phyloP scores from a whole-genome alignment of 306 rosid genomes.

The Acacia confusa region DNA sequence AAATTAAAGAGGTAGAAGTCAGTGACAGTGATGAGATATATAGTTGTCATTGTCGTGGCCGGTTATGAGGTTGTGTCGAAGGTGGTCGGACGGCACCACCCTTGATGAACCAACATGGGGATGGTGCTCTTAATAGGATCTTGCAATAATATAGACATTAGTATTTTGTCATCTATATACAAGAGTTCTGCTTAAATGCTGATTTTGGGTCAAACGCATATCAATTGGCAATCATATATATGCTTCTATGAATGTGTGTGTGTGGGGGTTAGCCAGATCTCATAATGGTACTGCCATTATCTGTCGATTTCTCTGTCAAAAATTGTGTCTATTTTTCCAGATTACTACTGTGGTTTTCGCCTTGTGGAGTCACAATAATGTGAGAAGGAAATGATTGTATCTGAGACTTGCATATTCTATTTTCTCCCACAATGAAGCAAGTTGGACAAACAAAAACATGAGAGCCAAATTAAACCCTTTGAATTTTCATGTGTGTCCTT shows the following conservation, averaged over 20 bases:
- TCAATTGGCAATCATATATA: slow-evolving; percentile 35
- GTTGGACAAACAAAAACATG: slow-evolving; percentile 33
- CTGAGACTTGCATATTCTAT: neutral
- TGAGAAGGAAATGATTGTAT: neutral
- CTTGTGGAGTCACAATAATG: too few relatives aligned
- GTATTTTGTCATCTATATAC: slow-evolving; percentile 3
- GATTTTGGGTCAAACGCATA: slow-evolving; percentile 27
- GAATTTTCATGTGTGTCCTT: slow-evolving; percentile 4
- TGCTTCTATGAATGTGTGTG: neutral
- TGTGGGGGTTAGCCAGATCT: slow-evolving; percentile 19
- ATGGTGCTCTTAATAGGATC: slow-evolving; percentile 49
- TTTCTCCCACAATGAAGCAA: neutral
- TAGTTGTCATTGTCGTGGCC: slow-evolving; percentile 49
- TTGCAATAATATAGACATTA: slow-evolving; percentile 10
- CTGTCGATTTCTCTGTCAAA: neutral
- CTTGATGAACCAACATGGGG: slow-evolving; percentile 43
- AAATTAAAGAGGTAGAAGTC: slow-evolving; percentile 21
- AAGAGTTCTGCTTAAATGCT: slow-evolving; percentile 1
- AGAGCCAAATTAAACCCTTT: too few relatives aligned
- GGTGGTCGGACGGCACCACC: slow-evolving; percentile 47
- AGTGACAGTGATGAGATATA: slow-evolving; percentile 27
- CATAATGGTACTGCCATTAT: neutral
- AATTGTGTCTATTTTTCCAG: neutral
- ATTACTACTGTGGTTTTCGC: neutral
- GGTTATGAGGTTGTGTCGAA: slow-evolving; percentile 41